Base-by-base conservation (phyloP, 1,139 yeast species). In the Geotrichum aggregatum region DNA sequence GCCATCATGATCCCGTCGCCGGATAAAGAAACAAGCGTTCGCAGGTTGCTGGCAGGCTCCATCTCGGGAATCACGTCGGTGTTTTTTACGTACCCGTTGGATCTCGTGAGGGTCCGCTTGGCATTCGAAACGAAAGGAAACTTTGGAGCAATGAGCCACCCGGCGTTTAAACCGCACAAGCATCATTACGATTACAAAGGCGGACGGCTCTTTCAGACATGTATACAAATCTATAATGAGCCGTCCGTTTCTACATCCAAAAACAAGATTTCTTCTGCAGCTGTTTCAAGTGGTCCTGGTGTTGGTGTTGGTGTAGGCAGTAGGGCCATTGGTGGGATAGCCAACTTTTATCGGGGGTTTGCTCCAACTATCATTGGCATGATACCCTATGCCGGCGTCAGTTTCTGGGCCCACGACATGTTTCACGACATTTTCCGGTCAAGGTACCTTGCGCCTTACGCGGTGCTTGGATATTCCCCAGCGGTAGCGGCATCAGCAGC, bases 351-450 rank as follows among this genome's bases (percentile, higher is more conserved):
- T 70, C 76, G 97, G 56, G 99, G 99, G 1, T 92, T 91, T 70
- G 80, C 87, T 6, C 97, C 98, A 19, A 92, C 99, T 0, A 83
- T 92, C 38, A 66, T 89, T 40, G 99, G 99, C 14, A 91, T 92
- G 96, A 76, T 92, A 18, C 98, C 98, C 1, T 92, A 92, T 66
- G 98, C 99, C 1, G 99, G 99, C 10, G 97, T 91, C 1, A 87
- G 96, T 1, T 92, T 92, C 64, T 87, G 91, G 71, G 87, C 96
- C 2, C 98, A 92, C 68, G 99, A 92, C 69, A 69, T 83, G 54
- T 76, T 91, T 56, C 98, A 91, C 68, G 99, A 92, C 69, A 66
- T 91, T 1, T 80, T 92, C 64, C 75, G 96, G 57, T 75, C 84
- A 14, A 73, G 75, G 21, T 57, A 63, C 16, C 67, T 88, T 11